Conservation (phyloP, 129 eudicot genomes). For the Ambrosia artemisiifolia region DNA sequence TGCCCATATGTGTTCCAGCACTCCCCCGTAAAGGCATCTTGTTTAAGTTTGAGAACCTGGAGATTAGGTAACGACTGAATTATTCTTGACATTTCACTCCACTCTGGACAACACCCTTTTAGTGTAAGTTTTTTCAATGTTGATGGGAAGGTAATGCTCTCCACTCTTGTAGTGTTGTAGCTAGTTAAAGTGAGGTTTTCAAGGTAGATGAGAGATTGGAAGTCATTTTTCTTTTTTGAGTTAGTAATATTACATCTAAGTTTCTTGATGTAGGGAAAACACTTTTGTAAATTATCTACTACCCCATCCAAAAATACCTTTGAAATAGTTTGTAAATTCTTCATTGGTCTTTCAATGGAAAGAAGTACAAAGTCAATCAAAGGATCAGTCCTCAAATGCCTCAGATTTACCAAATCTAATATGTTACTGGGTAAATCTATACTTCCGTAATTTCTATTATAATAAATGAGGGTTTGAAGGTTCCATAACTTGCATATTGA, state of each 20-base stretch:
- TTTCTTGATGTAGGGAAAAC: conserved; percentile 10
- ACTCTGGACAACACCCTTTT: conserved; percentile 8
- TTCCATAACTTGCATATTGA: background rate
- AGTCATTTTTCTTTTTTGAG: background rate
- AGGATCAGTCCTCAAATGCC: background rate
- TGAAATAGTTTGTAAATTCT: background rate
- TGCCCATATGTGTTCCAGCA: too few relatives aligned
- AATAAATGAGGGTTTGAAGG: conserved; percentile 4
- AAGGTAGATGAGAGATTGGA: background rate
- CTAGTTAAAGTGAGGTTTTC: background rate
- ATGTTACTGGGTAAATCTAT: background rate
- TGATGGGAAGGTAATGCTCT: conserved; percentile 26
- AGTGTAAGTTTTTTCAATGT: conserved; percentile 32
- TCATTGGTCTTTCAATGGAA: background rate
- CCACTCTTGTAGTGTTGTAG: too few relatives aligned
- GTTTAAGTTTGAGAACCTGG: conserved; percentile 32
- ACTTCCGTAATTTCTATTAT: too few relatives aligned
- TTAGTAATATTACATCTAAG: too few relatives aligned
- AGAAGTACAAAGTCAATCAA: too few relatives aligned
- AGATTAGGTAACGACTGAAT: conserved; percentile 41
- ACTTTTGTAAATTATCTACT: background rate
- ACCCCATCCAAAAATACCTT: background rate
- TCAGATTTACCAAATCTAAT: conserved; percentile 5
- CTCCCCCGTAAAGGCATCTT: conserved; percentile 31
- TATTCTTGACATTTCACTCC: conserved; percentile 31